These are phyloP conservation scores for Prunus padus DNA, from an alignment of 306 rosid species.

Conservation along the genomic window DNA sequence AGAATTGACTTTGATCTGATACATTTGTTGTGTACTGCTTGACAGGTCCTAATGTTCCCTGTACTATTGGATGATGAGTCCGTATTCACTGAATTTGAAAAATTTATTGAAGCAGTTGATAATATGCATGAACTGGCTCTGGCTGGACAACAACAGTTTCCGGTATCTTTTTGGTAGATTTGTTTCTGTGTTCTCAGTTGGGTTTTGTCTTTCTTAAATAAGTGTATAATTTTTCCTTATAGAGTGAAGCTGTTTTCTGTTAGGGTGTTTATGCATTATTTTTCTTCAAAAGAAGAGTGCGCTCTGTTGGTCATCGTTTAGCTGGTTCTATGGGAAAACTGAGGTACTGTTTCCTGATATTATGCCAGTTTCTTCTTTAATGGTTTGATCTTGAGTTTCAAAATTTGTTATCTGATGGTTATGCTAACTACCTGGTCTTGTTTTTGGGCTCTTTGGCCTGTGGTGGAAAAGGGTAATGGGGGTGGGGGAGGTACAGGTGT, in stretches of 20 bases:
- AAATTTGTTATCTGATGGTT: neutral
- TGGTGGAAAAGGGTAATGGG: neutral
- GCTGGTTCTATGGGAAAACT: constrained; percentile 85
- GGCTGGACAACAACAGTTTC: constrained; percentile 88
- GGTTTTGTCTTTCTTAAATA: constrained; percentile 4
- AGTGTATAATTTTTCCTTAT: constrained; percentile 10
- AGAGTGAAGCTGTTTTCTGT: constrained; percentile 26
- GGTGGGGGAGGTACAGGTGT: neutral
- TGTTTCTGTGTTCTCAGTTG: neutral
- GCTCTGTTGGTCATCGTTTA: constrained; percentile 91
- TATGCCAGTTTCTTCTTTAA: neutral
- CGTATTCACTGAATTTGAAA: constrained; percentile 78
- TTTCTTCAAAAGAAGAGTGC: constrained; percentile 87
- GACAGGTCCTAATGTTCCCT: constrained; percentile 88
- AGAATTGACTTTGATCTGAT: neutral
- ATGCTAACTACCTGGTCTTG: neutral
- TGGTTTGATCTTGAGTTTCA: neutral
- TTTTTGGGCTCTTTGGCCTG: neutral
- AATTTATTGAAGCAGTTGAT: constrained; percentile 87
- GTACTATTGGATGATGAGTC: constrained; percentile 67
- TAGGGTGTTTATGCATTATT: constrained; percentile 94
- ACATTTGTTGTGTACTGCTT: constrained; percentile 22
- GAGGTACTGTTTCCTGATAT: constrained; percentile 50
- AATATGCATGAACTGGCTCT: constrained; percentile 83
- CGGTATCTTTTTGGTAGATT: constrained; percentile 50